phyloP scores from a whole-genome alignment of 2,329 filamentous ascomycete species.

The Magnaporthiopsis rhizophila region DNA sequence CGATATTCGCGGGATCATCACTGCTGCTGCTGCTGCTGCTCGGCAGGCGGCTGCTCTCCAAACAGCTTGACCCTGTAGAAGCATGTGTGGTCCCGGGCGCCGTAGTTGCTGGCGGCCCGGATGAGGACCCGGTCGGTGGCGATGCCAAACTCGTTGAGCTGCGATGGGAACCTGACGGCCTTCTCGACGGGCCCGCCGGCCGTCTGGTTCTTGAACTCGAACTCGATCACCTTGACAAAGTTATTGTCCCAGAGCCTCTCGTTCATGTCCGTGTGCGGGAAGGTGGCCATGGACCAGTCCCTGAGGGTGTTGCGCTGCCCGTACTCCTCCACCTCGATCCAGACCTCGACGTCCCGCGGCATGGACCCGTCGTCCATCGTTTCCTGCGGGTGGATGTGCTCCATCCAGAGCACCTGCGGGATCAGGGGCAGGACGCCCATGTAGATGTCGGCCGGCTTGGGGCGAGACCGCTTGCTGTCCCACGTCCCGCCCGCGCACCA shows the following conservation, averaged over 20 bases:
- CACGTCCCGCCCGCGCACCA: constrained; percentile 60
- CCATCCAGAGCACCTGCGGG: constrained; percentile 62
- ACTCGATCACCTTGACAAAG: constrained; percentile 51
- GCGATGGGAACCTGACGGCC: constrained; percentile 43
- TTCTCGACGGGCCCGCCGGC: constrained; percentile 33
- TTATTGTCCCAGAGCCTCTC: constrained; percentile 24
- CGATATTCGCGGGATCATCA: not conserved
- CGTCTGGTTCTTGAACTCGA: constrained; percentile 41
- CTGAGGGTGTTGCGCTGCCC: constrained; percentile 25
- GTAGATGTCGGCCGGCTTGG: constrained; percentile 53
- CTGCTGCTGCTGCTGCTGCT: not conserved
- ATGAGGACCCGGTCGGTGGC: constrained; percentile 46
- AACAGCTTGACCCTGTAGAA: constrained; percentile 57
- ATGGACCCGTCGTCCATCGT: constrained; percentile 54
- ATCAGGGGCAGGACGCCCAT: constrained; percentile 54
- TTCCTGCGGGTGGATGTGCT: constrained; percentile 58
- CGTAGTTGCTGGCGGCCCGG: constrained; percentile 50
- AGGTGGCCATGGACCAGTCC: constrained; percentile 35
- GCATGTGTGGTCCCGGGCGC: constrained; percentile 51
- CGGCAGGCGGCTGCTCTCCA: constrained; percentile 26
- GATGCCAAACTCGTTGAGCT: constrained; percentile 38
- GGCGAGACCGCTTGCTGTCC: constrained; percentile 29
- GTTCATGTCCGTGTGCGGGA: constrained; percentile 22
- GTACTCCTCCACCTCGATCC: constrained; percentile 48
- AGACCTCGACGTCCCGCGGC: constrained; percentile 63